phyloP scores from a whole-genome alignment of 768 basidiomycete genomes.

The Tylopilus vinaceipallidus region DNA sequence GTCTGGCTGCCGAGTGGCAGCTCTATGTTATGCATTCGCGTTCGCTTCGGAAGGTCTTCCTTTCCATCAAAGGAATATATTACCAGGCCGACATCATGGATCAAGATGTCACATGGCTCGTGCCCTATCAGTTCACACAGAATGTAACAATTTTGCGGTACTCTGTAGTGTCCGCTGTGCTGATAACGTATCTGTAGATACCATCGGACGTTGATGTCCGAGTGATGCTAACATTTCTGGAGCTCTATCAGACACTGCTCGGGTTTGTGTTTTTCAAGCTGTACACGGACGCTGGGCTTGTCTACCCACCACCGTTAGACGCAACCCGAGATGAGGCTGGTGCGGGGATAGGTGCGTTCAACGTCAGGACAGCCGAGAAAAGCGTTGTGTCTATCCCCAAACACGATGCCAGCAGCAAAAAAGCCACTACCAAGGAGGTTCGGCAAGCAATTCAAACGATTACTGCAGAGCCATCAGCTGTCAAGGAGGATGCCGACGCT shows the following conservation, averaged over 20 bases:
- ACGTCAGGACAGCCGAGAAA: conserved; percentile 52
- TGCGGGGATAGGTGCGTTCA: conserved; percentile 88
- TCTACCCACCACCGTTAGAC: conserved; percentile 95
- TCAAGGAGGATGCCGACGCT: conserved; percentile 40
- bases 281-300: conserved; percentile 89
- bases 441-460: conserved; percentile 50
- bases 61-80: conserved; percentile 97
- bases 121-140: conserved; percentile 97
- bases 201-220: conserved; percentile 95
- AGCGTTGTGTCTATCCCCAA: conserved; percentile 19
- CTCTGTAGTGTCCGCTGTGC: conserved; percentile 1
- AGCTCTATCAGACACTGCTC: conserved; percentile 94
- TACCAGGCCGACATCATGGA: conserved; percentile 96
- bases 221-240: conserved; percentile 97
- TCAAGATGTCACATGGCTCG: conserved; percentile 92
- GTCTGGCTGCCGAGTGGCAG: conserved; percentile 94
- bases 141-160: conserved; percentile 48
- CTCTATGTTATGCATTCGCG: conserved; percentile 88
- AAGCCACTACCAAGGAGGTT: conserved; percentile 56
- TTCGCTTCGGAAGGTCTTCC: conserved; percentile 84
- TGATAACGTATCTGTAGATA: conserved; percentile 49
- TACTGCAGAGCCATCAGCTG: conserved; percentile 15
- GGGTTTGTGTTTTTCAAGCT: conserved; percentile 97
- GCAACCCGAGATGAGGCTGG: conserved; percentile 75
- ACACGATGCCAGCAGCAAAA: conserved; percentile 24